These are phyloP conservation scores for Penstemon barbatus DNA, from an alignment of 257 asterid species.

Conservation along the genomic window DNA sequence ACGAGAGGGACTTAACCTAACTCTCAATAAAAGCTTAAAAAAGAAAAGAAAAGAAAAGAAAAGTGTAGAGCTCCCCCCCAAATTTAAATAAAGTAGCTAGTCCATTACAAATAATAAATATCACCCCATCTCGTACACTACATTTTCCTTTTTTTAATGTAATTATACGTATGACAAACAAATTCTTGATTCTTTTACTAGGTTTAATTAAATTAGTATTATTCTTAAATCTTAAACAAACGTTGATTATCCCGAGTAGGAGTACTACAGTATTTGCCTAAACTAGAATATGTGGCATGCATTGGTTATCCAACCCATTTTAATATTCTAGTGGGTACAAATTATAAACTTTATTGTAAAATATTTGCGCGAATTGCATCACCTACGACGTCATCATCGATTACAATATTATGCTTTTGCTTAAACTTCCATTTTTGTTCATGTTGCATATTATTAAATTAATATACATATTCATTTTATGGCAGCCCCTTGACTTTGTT, in stretches of 20 bases:
- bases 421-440: slow-evolving; percentile 39
- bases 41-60: too few relatives aligned
- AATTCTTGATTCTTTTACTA: too few relatives aligned
- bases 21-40: slow-evolving; percentile 37
- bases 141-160: too few relatives aligned
- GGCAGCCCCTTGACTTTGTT: slow-evolving; percentile 2
- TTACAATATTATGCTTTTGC: slow-evolving; percentile 24
- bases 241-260: slow-evolving; percentile 16
- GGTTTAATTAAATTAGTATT: too few relatives aligned
- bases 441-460: slow-evolving; percentile 20
- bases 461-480: slow-evolving; percentile 4
- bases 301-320: slow-evolving; percentile 37
- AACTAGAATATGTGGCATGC: slow-evolving; percentile 28
- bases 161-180: too few relatives aligned
- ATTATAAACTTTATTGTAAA: slow-evolving; percentile 18
- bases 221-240: too few relatives aligned
- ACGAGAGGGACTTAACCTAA: slow-evolving; percentile 72
- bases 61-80: too few relatives aligned
- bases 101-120: too few relatives aligned
- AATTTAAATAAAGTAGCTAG: too few relatives aligned
- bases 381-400: slow-evolving; percentile 52
- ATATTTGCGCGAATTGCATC: slow-evolving; percentile 44
- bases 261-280: slow-evolving; percentile 13
- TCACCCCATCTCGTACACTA: too few relatives aligned
- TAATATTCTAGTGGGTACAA: slow-evolving; percentile 26